Percentiles rank a stretch among this genome's conserved stretches.
These are phyloP conservation scores for Sugiyamaella qingdaonensis DNA, from an alignment of 805 yeast genomes.

Conservation along the genomic window DNA sequence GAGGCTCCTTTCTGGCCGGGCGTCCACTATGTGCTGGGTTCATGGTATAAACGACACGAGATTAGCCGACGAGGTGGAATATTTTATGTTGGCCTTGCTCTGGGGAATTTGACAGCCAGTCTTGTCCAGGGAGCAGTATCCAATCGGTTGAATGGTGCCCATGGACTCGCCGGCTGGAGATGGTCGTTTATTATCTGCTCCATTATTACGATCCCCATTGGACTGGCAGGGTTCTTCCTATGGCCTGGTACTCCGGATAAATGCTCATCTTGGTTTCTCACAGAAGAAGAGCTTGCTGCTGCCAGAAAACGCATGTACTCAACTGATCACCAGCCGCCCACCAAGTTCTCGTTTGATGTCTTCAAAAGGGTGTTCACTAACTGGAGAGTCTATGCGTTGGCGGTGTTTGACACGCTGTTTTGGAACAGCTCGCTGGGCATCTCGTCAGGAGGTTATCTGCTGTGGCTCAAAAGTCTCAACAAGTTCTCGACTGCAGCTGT, in stretches of 20 bases:
- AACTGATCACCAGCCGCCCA: constrained; percentile 7
- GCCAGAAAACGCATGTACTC: constrained; percentile 42
- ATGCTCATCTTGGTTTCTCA: constrained; percentile 48
- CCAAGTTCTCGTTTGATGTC: neutral
- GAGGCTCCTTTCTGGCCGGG: constrained; percentile 67
- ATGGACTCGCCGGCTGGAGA: constrained; percentile 62
- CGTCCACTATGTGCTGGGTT: constrained; percentile 39
- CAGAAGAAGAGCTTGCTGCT: constrained; percentile 53
- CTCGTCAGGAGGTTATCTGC: constrained; percentile 50
- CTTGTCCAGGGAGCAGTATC: constrained; percentile 56
- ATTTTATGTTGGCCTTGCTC: constrained; percentile 57
- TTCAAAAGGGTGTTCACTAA: constrained; percentile 42
- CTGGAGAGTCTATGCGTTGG: constrained; percentile 58
- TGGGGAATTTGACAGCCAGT: constrained; percentile 61
- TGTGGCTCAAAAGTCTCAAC: constrained; percentile 57
- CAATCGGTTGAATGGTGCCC: constrained; percentile 43
- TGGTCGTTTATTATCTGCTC: constrained; percentile 72
- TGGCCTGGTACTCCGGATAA: constrained; percentile 65
- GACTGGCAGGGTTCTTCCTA: constrained; percentile 49
- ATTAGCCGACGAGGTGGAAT: constrained; percentile 58
- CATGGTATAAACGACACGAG: constrained; percentile 55
- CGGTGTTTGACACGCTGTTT: constrained; percentile 53
- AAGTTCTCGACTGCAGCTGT: constrained; percentile 42
- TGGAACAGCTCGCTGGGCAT: constrained; percentile 51
- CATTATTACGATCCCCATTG: constrained; percentile 53